These are phyloP conservation scores for Trichoderma reesei DNA, from an alignment of 495 filamentous ascomycete genomes.

Conservation along the genomic window DNA sequence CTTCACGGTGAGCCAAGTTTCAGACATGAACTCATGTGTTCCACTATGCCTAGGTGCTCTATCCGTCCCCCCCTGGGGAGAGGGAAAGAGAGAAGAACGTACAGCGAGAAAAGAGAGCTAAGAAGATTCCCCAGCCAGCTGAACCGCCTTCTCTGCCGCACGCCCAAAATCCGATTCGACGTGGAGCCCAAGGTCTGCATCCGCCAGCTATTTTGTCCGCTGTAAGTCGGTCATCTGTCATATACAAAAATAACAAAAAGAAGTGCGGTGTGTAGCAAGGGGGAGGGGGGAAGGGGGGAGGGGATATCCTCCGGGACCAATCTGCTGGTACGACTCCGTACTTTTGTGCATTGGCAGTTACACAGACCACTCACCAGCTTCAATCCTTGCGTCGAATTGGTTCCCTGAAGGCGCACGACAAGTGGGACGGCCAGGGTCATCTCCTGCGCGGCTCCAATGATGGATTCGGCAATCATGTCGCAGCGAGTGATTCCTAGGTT, in stretches of 20 bases:
- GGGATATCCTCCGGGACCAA: background rate
- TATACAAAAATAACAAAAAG: background rate
- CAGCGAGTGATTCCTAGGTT: conserved; percentile 14
- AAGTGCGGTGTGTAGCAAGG: background rate
- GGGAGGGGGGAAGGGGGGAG: background rate
- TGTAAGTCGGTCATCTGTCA: background rate
- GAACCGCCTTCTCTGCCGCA: conserved; percentile 4
- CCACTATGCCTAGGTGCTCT: too few relatives aligned
- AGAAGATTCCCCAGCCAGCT: background rate
- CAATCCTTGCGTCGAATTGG: conserved; percentile 69
- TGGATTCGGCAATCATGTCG: conserved; percentile 82
- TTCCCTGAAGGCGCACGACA: conserved; percentile 75
- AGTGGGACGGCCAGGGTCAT: conserved; percentile 59
- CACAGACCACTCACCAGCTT: conserved; percentile 47
- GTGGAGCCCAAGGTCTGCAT: conserved; percentile 5
- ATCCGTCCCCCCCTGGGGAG: too few relatives aligned
- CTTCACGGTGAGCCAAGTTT: too few relatives aligned
- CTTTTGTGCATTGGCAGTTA: too few relatives aligned
- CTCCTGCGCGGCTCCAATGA: conserved; percentile 69
- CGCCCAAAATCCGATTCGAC: conserved; percentile 9
- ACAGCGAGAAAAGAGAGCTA: too few relatives aligned
- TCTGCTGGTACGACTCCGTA: background rate
- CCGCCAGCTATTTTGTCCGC: conserved; percentile 5
- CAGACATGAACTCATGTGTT: too few relatives aligned
- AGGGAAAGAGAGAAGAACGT: too few relatives aligned